These are phyloP conservation scores for Annulohypoxylon maeteangense DNA, from an alignment of 495 filamentous ascomycete species.

Conservation along the genomic window DNA sequence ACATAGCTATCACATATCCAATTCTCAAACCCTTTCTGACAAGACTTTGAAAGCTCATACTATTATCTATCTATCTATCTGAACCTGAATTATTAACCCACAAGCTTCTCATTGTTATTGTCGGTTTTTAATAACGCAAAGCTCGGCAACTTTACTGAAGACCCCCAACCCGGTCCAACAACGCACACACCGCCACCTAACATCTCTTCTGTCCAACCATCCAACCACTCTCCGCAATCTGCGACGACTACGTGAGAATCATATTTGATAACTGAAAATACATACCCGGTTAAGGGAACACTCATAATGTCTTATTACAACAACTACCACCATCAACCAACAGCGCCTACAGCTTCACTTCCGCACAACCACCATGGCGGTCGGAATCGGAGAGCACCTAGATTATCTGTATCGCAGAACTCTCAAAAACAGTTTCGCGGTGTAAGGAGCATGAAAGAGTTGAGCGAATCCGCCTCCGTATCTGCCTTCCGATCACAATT, in stretches of 20 bases:
- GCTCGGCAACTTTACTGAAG: slow-evolving; percentile 34
- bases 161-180: slow-evolving; percentile 37
- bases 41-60: slow-evolving; percentile 25
- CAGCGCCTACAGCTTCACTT: slow-evolving; percentile 62
- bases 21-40: slow-evolving; percentile 29
- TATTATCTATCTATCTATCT: not conserved
- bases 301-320: slow-evolving; percentile 80
- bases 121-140: slow-evolving; percentile 47
- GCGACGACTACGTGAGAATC: slow-evolving; percentile 29
- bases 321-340: slow-evolving; percentile 75
- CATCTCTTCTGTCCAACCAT: slow-evolving; percentile 35
- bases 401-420: slow-evolving; percentile 81
- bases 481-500: slow-evolving; percentile 83
- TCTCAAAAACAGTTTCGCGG: slow-evolving; percentile 85
- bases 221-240: slow-evolving; percentile 36
- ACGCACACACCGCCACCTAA: slow-evolving; percentile 46
- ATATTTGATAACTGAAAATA: slow-evolving; percentile 18
- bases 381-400: slow-evolving; percentile 86
- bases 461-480: slow-evolving; percentile 79
- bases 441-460: slow-evolving; percentile 86
- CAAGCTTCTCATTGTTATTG: slow-evolving; percentile 41
- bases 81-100: slow-evolving; percentile 10
- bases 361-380: slow-evolving; percentile 83
- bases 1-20: slow-evolving; percentile 36
- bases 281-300: slow-evolving; percentile 28